Evolutionary conservation across 148 eudicot species (phyloP), one percentile per base, ranked within the genome.

Genomic region (Limonium bicolor): DNA sequence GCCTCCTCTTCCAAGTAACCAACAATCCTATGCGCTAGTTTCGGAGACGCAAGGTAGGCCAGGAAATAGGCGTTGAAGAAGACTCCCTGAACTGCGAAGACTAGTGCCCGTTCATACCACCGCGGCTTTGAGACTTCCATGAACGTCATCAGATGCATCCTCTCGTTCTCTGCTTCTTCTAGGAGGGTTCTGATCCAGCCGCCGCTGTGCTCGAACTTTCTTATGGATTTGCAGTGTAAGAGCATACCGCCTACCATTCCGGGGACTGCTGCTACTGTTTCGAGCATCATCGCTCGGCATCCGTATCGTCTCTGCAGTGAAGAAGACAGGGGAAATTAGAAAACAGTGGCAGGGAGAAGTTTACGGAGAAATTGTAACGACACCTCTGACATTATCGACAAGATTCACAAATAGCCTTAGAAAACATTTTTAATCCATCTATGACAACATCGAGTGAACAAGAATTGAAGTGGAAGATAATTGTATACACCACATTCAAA

Each of bases 141-240:
- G 81, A 86, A 86, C 1, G 96, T 81, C 96, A 86, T 77, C 7
- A 86, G 83, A 59, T 86, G 96, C 96, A 86, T 86, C n/a, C 87
- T 65, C 60, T 86, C 96, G 22, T 86, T 86, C 48, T 86, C 93
- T 0, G 96, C 96, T 38, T 86, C 96, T 51, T 86, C 96, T 0
- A 86, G 62, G 21, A 86, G 60, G 17, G 93, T 74, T 39, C 69
- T 86, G 66, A 86, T 78, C 96, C 96, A 86, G 7, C 96, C 96
- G 0, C 96, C 96, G 21, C 96, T 81, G 11, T 81, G 93, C 64
- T 86, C 96, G 23, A 86, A 86, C 35, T 67, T 68, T 31, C 96
- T 37, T 4, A 86, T 50, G 44, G 96, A 86, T 51, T 72, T 81
- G 62, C 67, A 82, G 71, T 86, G 96, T 10, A 86, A 78, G 4